Base-by-base conservation (phyloP, 1,284 basidiomycete genomes). In the Ceratobasidium theobromae region DNA sequence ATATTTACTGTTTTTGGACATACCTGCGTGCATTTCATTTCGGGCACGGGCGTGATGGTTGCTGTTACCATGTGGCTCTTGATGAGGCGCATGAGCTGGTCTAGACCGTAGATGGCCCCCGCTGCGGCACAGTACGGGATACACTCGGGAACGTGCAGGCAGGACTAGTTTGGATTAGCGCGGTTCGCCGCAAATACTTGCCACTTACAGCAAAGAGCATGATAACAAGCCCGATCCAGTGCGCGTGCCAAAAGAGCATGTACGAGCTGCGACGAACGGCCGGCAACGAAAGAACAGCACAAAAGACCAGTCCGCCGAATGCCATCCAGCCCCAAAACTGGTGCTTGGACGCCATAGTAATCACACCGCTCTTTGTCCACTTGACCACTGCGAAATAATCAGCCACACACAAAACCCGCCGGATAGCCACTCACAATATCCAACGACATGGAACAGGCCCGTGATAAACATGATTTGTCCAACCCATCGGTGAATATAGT, bases 401-500 rank as follows among this genome's bases (percentile, higher is more conserved):
- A 38, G 23, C 18, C 1, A 8, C 21, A 46, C 1, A 51, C 4
- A 43, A 40, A 16, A 52, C 2, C 23, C 28, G 52, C 2, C 12
- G 5, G 27, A 54, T 23, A 30, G 64, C 3, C 9, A 65, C 67
- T 9, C 40, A 68, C 67, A 55, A 33, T 67, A 70, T 11, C 68
- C 67, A 12, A 70, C 64, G 3, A 69, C 54, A 53, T 70, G 69
- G 60, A 65, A 70, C 12, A 70, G 58, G 3, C 60, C 33, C 32
- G 69, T 53, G 46, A 70, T 23, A 41, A 70, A 70, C 52, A 70
- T 69, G 33, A 66, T 25, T 38, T 66, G 48, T 11, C 69, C 69
- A 27, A 70, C 64, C 58, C 65, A 70, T 16, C 69, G 65, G 43
- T 70, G 69, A 25, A 70, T 55, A 33, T 62, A 67, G 45, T 70